Conservation (phyloP, 2,329 filamentous ascomycete species). For the Epichloe baconii region DNA sequence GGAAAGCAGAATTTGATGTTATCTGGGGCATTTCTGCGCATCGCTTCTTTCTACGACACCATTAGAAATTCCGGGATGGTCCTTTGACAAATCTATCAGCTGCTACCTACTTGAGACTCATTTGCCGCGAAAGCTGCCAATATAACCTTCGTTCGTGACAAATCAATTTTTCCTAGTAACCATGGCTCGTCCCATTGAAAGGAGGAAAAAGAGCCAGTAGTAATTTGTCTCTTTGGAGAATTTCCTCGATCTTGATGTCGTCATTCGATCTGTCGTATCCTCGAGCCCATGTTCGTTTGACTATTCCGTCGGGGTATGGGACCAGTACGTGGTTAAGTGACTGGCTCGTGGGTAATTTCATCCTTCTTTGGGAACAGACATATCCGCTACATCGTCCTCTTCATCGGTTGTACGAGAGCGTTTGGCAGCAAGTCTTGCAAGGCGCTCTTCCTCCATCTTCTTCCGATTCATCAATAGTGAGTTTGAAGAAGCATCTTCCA, state of each 20-base stretch:
- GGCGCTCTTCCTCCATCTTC: conserved; percentile 73
- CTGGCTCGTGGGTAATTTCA: conserved; percentile 6
- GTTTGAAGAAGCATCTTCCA: conserved; percentile 14
- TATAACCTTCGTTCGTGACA: conserved; percentile 45
- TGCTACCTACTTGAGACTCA: conserved; percentile 34
- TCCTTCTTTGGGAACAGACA: conserved; percentile 14
- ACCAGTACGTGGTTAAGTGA: conserved; percentile 10
- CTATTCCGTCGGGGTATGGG: conserved; percentile 42
- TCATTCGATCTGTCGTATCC: conserved; percentile 47
- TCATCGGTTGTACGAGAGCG: conserved; percentile 18
- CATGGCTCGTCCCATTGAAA: conserved; percentile 79
- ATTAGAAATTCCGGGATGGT: conserved; percentile 7
- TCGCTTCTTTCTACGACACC: conserved; percentile 27
- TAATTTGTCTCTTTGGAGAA: conserved; percentile 60
- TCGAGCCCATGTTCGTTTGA: conserved; percentile 71
- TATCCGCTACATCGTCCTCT: conserved; percentile 16
- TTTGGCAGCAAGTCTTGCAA: conserved; percentile 53
- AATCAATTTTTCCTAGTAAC: conserved; percentile 59
- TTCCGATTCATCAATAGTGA: conserved; percentile 55
- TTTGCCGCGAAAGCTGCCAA: conserved; percentile 43
- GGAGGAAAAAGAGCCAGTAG: conserved; percentile 72
- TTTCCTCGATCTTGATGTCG: conserved; percentile 80
- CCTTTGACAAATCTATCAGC: neutral
- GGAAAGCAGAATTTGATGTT: conserved; percentile 67
- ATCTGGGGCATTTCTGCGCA: conserved; percentile 35